Conservation (phyloP, 2,329 filamentous ascomycete species). For the Cyphellophora europaea region DNA sequence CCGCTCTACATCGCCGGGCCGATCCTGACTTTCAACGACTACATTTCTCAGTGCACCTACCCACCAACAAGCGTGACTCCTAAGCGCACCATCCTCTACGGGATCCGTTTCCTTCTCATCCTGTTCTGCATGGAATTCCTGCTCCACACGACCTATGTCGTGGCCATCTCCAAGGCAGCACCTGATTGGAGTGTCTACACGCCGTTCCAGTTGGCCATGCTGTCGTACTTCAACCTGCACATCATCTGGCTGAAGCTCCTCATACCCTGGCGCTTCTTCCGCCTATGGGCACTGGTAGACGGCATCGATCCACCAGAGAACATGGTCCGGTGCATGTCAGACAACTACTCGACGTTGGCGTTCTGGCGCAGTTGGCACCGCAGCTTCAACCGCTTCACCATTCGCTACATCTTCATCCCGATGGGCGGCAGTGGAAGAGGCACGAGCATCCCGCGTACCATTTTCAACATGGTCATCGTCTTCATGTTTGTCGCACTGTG, state of each 20-base stretch:
- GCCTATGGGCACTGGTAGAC: slow-evolving; percentile 87
- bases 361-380: slow-evolving; percentile 98
- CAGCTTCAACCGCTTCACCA: slow-evolving; percentile 86
- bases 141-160: slow-evolving; percentile 85
- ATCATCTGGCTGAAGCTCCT: slow-evolving; percentile 97
- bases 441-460: slow-evolving; percentile 43
- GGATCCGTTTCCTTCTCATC: slow-evolving; percentile 67
- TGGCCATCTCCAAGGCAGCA: slow-evolving; percentile 75
- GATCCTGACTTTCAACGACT: slow-evolving; percentile 97
- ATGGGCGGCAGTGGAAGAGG: slow-evolving; percentile 55
- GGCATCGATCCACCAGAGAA: slow-evolving; percentile 94
- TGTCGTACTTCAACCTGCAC: slow-evolving; percentile 93
- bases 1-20: slow-evolving; percentile 88
- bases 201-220: slow-evolving; percentile 74
- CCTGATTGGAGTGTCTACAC: slow-evolving; percentile 79
- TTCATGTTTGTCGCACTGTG: slow-evolving; percentile 97
- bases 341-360: slow-evolving; percentile 82
- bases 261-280: slow-evolving; percentile 95
- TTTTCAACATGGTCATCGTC: slow-evolving; percentile 70
- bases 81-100: slow-evolving; percentile 69
- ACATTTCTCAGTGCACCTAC: slow-evolving; percentile 76
- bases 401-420: slow-evolving; percentile 89
- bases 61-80: slow-evolving; percentile 60
- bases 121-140: slow-evolving; percentile 85
- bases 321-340: slow-evolving; percentile 91